Evolutionary conservation across 1,284 basidiomycete genomes (phyloP), one percentile per base, ranked within the genome.

Genomic region (Vanrija pseudolonga): DNA sequence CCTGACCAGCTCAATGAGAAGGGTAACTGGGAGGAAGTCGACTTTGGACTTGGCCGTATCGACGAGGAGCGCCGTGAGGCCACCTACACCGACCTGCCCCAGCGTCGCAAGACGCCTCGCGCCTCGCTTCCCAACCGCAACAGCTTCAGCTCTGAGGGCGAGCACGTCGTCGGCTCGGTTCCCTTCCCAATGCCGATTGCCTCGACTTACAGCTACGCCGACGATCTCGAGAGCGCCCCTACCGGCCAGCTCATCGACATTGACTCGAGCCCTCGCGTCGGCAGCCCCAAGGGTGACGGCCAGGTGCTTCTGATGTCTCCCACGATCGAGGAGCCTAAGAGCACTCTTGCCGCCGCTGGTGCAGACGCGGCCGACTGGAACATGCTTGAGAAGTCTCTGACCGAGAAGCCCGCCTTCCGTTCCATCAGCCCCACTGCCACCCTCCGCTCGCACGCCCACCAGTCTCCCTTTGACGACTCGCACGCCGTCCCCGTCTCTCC

Each of bases 11-110:
- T 62, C 39, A 53, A 53, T 38, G 59, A 65, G 47, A 65, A 64
- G 60, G 58, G 56, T 40, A 69, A 69, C 43, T 77, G 75, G 74
- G 75, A 77, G 59, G 74, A 76, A 50, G 74, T 77, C 47, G 75
- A 77, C 60, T 77, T 77, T 60, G 74, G 75, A 36, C 64, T 77
- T 23, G 74, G 74, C 45, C 62, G 67, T 53, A 47, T 77, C 44
- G 75, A 77, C 59, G 68, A 71, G 60, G 59, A 57, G 8, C 53
- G 61, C 23, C 49, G 55, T 37, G 58, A 57, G 43, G 55, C 43
- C 24, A 56, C 51, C 18, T 62, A 59, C 52, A 61, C 60, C 40
- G 57, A 58, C 50, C 47, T 59, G 1, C 56, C 60, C 3, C 44
- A 45, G 4, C 55, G 55, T 32, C 7, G 36, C 22, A 23, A 38